These are phyloP conservation scores for Sarocladium brachiariae DNA, from an alignment of 2,329 filamentous ascomycete genomes.

Conservation along the genomic window DNA sequence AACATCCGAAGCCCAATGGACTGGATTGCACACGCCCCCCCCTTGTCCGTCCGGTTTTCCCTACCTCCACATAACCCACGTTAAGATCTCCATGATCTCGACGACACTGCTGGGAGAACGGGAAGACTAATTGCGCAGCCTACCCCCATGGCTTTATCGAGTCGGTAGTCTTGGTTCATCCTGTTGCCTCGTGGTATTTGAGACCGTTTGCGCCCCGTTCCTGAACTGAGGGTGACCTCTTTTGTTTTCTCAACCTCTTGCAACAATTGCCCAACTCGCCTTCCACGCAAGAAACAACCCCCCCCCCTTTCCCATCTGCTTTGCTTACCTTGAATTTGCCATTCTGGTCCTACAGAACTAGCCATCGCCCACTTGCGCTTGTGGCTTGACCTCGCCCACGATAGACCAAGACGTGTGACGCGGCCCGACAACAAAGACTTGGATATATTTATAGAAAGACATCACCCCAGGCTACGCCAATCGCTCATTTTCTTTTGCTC, in stretches of 20 bases:
- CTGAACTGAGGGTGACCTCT: neutral
- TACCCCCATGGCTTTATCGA: no score
- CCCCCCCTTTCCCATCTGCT: neutral
- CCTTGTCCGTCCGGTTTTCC: neutral
- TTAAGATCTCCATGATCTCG: neutral
- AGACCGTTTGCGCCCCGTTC: neutral
- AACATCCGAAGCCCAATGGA: neutral
- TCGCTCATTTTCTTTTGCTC: no score
- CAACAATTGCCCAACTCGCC: neutral
- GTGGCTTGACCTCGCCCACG: neutral
- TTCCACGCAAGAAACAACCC: neutral
- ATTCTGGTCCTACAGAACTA: neutral
- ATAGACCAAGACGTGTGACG: neutral
- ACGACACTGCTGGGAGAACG: no score
- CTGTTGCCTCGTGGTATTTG: conserved; percentile 1
- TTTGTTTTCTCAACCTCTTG: neutral
- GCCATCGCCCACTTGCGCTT: neutral
- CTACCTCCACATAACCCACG: neutral
- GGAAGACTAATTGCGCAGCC: no score
- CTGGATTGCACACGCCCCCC: neutral
- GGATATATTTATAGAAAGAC: no score
- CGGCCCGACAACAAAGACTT: neutral
- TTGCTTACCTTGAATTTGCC: no score
- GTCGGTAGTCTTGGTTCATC: no score
- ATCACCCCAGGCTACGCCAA: no score